A percentile compares a stretch with the other conserved stretches of the same genome.
These are phyloP conservation scores for Colletotrichum sp. DNA, from an alignment of 2,329 filamentous ascomycete genomes.

Conservation along the genomic window DNA sequence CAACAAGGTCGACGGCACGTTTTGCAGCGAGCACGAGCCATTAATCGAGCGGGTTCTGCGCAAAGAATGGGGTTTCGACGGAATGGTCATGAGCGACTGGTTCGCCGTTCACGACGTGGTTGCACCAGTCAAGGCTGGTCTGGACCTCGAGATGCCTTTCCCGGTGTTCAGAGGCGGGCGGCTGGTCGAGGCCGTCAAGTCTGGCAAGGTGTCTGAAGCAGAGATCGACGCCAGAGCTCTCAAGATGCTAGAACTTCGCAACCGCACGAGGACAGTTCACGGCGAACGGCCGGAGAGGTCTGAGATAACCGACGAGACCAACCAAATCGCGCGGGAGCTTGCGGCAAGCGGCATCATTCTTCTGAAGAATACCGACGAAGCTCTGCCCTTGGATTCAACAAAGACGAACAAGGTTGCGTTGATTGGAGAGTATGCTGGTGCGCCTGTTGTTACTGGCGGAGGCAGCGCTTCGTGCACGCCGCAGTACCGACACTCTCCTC, in stretches of 20 bases:
- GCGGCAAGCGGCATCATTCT: conserved; percentile 23
- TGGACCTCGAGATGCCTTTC: conserved; percentile 38
- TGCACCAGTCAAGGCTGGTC: conserved; percentile 31
- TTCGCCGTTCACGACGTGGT: conserved; percentile 35
- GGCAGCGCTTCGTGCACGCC: conserved; percentile 17
- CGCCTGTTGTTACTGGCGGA: conserved; percentile 6
- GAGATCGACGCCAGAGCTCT: conserved; percentile 19
- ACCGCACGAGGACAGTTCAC: conserved; percentile 3
- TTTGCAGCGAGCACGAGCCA: conserved; percentile 24
- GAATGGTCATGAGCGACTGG: conserved; percentile 39
- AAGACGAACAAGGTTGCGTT: background rate
- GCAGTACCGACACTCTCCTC: conserved; percentile 16
- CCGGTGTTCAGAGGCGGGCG: conserved; percentile 22
- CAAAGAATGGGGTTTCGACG: conserved; percentile 37
- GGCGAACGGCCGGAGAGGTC: conserved; percentile 14
- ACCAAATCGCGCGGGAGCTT: conserved; percentile 18
- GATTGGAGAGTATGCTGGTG: conserved; percentile 9
- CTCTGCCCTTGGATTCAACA: background rate
- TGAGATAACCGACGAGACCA: conserved; percentile 17
- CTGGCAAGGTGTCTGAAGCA: conserved; percentile 10
- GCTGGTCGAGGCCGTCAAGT: conserved; percentile 21
- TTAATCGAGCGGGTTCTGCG: conserved; percentile 30
- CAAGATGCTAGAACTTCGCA: conserved; percentile 20
- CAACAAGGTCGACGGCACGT: conserved; percentile 30
- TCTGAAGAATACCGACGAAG: conserved; percentile 18